Base-by-base conservation (phyloP, 1,139 yeast genomes). In the Yamadazyma triangularis region DNA sequence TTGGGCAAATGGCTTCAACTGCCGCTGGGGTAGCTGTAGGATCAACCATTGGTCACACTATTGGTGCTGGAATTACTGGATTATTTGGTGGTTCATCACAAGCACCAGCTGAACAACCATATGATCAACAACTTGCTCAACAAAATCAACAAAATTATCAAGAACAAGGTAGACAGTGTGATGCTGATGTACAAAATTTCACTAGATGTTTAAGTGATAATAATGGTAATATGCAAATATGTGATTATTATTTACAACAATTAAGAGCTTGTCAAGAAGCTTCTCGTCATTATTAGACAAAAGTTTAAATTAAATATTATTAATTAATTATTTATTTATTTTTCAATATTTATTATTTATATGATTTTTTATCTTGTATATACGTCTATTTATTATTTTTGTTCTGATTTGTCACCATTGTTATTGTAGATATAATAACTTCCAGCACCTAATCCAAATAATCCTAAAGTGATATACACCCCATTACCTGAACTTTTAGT, bases 11-110 rank as follows among this genome's bases (percentile, higher is more conserved):
- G 97, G 97, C 97, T 20, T 73, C 95, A 27, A 91, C 98, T 34
- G 98, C 98, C 38, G 98, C 97, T 33, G 98, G 98, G 77, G 98
- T 91, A 23, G 98, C 97, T 31, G 96, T 91, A 36, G 98, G 98
- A 51, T 85, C 96, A 35, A 81, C 97, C 42, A 79, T 89, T 38
- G 98, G 98, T 39, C 98, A 91, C 71, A 87, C 97, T 30, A 49
- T 91, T 40, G 96, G 97, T 63, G 95, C 95, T 37, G 97, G 97
- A 50, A 69, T 91, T 48, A 79, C 95, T 33, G 72, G 87, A 31
- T 63, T 91, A 72, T 89, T 91, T 53, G 89, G 95, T 33, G 95
- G 96, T 33, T 71, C 83, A n/a, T 70, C 80, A 22, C 57, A 73
- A 24, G 8, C 6, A 18, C 72, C 76, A 19, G 74, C 70, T 28